Conservation (phyloP, 2,329 filamentous ascomycete species). For the Ramichloridium luteum region DNA sequence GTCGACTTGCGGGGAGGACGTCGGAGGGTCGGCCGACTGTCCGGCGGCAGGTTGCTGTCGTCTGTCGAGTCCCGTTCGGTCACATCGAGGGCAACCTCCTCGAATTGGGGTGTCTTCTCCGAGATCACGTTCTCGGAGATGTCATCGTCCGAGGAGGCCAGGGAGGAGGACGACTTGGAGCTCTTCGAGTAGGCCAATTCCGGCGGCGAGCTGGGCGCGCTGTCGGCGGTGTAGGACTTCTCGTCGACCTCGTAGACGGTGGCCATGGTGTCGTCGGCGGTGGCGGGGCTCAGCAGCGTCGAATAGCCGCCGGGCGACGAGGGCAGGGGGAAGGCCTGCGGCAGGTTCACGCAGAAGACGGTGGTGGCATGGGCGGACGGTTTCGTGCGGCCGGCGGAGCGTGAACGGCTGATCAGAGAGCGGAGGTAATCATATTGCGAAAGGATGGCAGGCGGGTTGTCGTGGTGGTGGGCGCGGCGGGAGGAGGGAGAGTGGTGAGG, state of each 20-base stretch:
- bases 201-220: slow-evolving; percentile 15
- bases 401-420: slow-evolving; percentile 10
- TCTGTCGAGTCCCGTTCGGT: slow-evolving; percentile 31
- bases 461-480: background rate
- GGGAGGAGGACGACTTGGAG: slow-evolving; percentile 64
- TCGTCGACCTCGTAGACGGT: slow-evolving; percentile 8
- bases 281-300: slow-evolving; percentile 9
- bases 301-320: slow-evolving; percentile 6
- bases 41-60: slow-evolving; percentile 30
- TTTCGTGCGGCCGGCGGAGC: slow-evolving; percentile 1
- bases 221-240: slow-evolving; percentile 12
- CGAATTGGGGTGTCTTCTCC: slow-evolving; percentile 72
- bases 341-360: slow-evolving; percentile 2
- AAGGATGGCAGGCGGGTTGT: slow-evolving; percentile 1
- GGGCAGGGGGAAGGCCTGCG: slow-evolving; percentile 1
- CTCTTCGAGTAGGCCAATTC: slow-evolving; percentile 62
- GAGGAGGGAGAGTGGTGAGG: background rate
- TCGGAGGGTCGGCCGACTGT: slow-evolving; percentile 21
- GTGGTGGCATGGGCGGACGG: slow-evolving; percentile 4
- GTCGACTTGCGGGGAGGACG: slow-evolving; percentile 14
- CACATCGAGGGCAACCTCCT: slow-evolving; percentile 80
- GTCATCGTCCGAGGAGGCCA: slow-evolving; percentile 59
- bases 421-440: slow-evolving; percentile 14
- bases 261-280: slow-evolving; percentile 8
- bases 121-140: slow-evolving; percentile 22